These are phyloP conservation scores for Trichoderma hamatum DNA, from an alignment of 2,329 filamentous ascomycete genomes.

Conservation along the genomic window DNA sequence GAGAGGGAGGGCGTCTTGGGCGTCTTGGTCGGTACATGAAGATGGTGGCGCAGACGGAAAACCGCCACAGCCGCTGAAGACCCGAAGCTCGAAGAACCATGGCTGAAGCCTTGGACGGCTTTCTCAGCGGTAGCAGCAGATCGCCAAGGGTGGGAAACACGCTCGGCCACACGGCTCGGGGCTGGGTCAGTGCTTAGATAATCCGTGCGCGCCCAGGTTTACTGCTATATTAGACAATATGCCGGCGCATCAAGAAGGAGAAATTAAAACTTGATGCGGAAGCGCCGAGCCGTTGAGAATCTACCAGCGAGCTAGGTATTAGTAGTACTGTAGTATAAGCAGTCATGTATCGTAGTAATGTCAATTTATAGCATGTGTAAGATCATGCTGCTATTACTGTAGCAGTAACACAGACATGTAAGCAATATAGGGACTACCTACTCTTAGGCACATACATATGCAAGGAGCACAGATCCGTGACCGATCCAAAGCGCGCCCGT, in stretches of 20 bases:
- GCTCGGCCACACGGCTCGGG: background rate
- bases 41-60: constrained; percentile 17
- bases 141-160: background rate
- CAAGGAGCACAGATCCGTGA: constrained; percentile 4
- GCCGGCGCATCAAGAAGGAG: background rate
- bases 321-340: background rate
- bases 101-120: background rate
- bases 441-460: background rate
- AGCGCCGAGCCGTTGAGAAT: constrained; percentile 8
- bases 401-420: background rate
- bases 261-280: background rate
- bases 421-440: background rate
- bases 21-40: background rate
- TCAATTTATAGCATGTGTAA: background rate
- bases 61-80: constrained; percentile 24
- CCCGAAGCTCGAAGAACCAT: background rate
- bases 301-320: background rate
- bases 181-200: background rate
- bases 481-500: constrained; percentile 2
- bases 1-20: background rate
- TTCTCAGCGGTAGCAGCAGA: background rate
- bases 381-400: background rate
- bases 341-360: background rate
- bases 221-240: background rate
- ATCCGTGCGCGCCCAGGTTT: background rate